Evolutionary conservation across 2,329 filamentous ascomycete genomes (phyloP), one percentile per base, ranked within the genome.

Genomic region (Fusarium setosum): DNA sequence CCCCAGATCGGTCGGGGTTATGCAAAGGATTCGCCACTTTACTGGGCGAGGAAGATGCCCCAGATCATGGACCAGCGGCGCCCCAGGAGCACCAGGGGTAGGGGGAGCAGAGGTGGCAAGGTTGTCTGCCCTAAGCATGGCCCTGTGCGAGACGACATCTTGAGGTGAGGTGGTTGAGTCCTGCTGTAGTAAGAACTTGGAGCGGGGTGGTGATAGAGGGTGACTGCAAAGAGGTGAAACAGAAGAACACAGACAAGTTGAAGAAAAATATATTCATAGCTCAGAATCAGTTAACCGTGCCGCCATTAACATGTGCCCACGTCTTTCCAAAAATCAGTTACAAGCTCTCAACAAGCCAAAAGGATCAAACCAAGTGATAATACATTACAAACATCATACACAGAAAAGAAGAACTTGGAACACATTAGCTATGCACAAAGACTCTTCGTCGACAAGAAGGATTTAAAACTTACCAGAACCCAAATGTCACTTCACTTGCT

Each of bases 1-100:
- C 70, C 70, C n/a, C 70, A 72, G 55, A 56, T 71, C 18, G 34
- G 63, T 15, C 13, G 32, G 6, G 32, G 21, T 5, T 17, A 20
- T 26, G 26, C 32, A 35, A 20, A 49, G 13, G 24, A 35, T 26
- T 6, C 23, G 11, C 20, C 38, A 5, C 6, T 23, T 8, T 23
- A 38, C 32, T n/a, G 13, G 24, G 11, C 31, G 17, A 38, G 32
- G 42, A 38, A 59, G 11, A 47, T 23, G 15, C 26, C 52, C 11
- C 40, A 35, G 21, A 5, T 45, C 9, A 55, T 45, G 15, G 38
- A 42, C 18, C 50, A 65, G 11, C 41, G 41, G n/a, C n/a, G n/a
- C n/a, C n/a, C n/a, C n/a, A n/a, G n/a, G n/a, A n/a, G n/a, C n/a
- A n/a, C n/a, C n/a, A n/a, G n/a, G n/a, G n/a, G n/a, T n/a, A n/a